Evolutionary conservation across 2,329 filamentous ascomycete species (phyloP), one percentile per base, ranked within the genome.

Genomic region (Fusarium agapanthi): DNA sequence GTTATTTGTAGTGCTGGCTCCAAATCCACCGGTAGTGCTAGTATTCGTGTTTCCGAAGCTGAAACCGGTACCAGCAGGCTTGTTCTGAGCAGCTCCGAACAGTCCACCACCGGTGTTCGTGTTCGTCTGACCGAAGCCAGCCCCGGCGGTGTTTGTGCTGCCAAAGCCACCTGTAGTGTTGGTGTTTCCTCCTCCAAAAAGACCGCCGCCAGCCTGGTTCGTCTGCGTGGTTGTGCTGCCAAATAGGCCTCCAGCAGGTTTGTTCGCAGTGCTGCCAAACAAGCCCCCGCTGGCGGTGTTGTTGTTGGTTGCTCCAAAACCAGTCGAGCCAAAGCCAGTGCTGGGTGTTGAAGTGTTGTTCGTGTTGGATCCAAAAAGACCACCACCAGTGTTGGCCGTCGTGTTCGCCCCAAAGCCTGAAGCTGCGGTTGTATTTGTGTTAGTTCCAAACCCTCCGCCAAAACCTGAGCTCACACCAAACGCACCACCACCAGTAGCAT

Each of bases 401-500:
- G 82, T 68, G 50, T 74, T 79, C 61, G 79, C 56, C 57, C 88
- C 88, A 73, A 90, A 90, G 16, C 83, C 85, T 70, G 83, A 79
- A 32, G 73, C 68, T 18, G 78, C 44, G 18, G 72, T 71, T 55
- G 71, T 68, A 35, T 74, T 72, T 32, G 71, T 75, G 65, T 76
- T 84, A 38, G 82, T 71, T 34, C 86, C 85, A 60, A 88, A 88
- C 34, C 87, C 88, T 71, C 87, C 87, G 14, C 86, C 85, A 74
- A 88, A 86, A 53, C 81, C 81, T 26, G 86, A 86, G 74, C 80
- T 81, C 32, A 91, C 87, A 24, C 95, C 95, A 81, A 98, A 98
- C 13, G 92, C 93, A 65, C 95, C 95, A 73, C 95, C 92, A 35
- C 94, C 94, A 69, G 92, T 94, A 45, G 89, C 88, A 81, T 95